phyloP scores from a whole-genome alignment of 805 yeast genomes.

The Pichia nakasei region DNA sequence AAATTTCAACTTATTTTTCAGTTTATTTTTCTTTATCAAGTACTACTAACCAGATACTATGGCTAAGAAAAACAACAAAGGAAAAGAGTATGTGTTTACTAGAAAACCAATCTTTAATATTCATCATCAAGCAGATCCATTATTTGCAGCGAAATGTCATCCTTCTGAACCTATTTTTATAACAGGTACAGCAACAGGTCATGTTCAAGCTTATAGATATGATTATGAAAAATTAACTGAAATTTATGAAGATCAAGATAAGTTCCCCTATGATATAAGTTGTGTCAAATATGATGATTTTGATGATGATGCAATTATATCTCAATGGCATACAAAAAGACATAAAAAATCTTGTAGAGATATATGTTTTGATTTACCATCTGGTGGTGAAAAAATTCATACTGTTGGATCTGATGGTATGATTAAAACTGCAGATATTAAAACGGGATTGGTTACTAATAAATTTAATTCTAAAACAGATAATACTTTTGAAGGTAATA shows the following conservation, averaged over 20 bases:
- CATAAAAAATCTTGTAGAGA: conserved; percentile 86
- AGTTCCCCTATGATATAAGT: conserved; percentile 23
- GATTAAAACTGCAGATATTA: conserved; percentile 62
- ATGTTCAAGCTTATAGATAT: conserved; percentile 54
- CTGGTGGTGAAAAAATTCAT: conserved; percentile 46
- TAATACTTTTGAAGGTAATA: conserved; percentile 11
- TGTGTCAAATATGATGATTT: conserved; percentile 21
- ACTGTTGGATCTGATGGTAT: conserved; percentile 76
- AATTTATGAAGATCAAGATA: conserved; percentile 18
- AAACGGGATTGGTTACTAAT: conserved; percentile 66
- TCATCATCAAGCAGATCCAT: conserved; percentile 42
- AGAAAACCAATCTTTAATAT: conserved; percentile 31
- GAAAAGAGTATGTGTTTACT: conserved; percentile 6
- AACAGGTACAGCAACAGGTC: conserved; percentile 78
- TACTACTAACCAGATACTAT: background rate
- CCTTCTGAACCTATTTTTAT: conserved; percentile 59
- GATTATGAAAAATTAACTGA: conserved; percentile 39
- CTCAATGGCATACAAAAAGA: conserved; percentile 76
- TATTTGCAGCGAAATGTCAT: conserved; percentile 74
- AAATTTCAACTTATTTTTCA: too few relatives aligned
- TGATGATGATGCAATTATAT: conserved; percentile 21
- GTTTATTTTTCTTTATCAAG: too few relatives aligned
- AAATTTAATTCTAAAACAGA: conserved; percentile 29
- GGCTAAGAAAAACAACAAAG: background rate
- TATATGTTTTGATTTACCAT: conserved; percentile 47